Evolutionary conservation across 2,329 filamentous ascomycete species (phyloP).

Genomic region (Periconia sp.): DNA sequence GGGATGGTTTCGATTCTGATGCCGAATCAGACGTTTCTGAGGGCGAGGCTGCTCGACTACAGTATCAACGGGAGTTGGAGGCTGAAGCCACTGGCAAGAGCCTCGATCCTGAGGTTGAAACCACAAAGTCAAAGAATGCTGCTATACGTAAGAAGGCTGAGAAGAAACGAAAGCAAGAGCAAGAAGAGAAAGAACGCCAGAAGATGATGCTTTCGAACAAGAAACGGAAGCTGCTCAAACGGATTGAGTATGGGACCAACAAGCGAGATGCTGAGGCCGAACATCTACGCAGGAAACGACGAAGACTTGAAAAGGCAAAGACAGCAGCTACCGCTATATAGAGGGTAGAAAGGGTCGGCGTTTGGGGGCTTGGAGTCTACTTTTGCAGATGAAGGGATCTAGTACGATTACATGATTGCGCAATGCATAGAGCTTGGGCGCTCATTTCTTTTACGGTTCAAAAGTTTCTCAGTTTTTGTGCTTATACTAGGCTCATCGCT

Average conservation of each 20-base stretch:
- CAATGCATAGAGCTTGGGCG: too few species aligned
- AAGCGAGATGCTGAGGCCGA: constrained; percentile 91
- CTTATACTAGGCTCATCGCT: too few species aligned
- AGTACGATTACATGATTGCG: too few species aligned
- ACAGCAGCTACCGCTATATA: constrained; percentile 35
- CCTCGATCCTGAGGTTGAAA: constrained; percentile 45
- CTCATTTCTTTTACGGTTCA: too few species aligned
- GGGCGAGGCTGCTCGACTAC: constrained; percentile 65
- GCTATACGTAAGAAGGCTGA: constrained; percentile 71
- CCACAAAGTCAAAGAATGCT: constrained; percentile 66
- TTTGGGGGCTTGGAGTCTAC: constrained; percentile 3
- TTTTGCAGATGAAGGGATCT: too few species aligned
- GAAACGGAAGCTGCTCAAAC: constrained; percentile 96
- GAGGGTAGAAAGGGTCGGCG: constrained; percentile 10
- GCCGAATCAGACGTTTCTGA: constrained; percentile 58
- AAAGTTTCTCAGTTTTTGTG: too few species aligned
- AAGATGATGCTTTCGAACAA: constrained; percentile 99
- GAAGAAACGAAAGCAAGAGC: constrained; percentile 67
- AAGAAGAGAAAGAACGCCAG: constrained; percentile 87
- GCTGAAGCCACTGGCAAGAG: constrained; percentile 80
- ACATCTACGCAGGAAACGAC: constrained; percentile 85
- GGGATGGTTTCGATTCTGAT: constrained; percentile 56
- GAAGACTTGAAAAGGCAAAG: constrained; percentile 75
- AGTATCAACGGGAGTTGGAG: constrained; percentile 88
- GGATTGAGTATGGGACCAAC: constrained; percentile 95